Conservation (phyloP, 257 asterid species). For the Capsicum baccatum region DNA sequence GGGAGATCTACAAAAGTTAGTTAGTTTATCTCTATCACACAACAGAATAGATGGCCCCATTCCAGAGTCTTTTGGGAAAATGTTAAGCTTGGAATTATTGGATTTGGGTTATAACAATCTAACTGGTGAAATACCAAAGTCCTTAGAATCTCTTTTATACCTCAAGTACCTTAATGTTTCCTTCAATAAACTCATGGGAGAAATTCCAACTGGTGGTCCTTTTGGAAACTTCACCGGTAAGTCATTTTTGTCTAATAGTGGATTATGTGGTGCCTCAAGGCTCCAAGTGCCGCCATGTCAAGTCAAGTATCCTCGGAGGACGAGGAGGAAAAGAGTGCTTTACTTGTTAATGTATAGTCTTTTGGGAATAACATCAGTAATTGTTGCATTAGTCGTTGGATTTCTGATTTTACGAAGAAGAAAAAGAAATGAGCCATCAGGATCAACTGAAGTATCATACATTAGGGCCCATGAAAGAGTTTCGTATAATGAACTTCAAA, state of each 20-base stretch:
- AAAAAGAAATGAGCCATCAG: neutral
- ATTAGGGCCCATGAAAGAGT: neutral
- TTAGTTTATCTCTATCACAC: neutral
- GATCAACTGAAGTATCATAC: neutral
- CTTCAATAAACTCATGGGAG: slow-evolving; percentile 32
- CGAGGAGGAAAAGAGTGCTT: neutral
- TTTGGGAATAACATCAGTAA: neutral
- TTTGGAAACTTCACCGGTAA: slow-evolving; percentile 31
- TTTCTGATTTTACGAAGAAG: neutral
- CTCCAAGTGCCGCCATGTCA: slow-evolving; percentile 32
- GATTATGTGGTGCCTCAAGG: slow-evolving; percentile 30
- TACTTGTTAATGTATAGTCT: neutral
- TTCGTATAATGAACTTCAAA: slow-evolving; percentile 27
- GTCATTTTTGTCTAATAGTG: slow-evolving; percentile 35
- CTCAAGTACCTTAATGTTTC: slow-evolving; percentile 31
- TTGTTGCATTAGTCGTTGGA: neutral
- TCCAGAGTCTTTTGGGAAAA: slow-evolving; percentile 32
- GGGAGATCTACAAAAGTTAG: slow-evolving; percentile 20
- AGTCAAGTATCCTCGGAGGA: neutral
- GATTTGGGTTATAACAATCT: slow-evolving; percentile 34
- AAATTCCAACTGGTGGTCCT: slow-evolving; percentile 38
- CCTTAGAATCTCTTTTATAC: slow-evolving; percentile 18
- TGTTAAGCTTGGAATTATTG: slow-evolving; percentile 17
- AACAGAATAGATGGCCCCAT: slow-evolving; percentile 40
- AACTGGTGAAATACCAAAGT: slow-evolving; percentile 34